Base-by-base conservation (phyloP, 805 yeast species). In the Lipomyces sp. region DNA sequence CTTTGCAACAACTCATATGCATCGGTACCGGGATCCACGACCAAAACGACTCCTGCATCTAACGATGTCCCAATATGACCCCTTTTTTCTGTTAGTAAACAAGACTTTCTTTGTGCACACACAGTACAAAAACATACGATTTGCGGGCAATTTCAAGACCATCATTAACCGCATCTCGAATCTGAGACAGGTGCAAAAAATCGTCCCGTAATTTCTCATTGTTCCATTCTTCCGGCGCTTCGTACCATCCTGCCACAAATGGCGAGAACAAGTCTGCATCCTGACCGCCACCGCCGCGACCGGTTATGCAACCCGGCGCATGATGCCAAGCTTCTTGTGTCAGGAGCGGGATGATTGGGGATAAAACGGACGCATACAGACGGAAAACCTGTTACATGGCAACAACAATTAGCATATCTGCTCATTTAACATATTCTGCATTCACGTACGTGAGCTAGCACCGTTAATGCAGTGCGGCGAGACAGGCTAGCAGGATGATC, bases 281-380 rank as follows among this genome's bases (percentile, higher is more conserved):
- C 18, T 56, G 53, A 18, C 29, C 48, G 34, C 24, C 1, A 24
- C 24, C 24, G 34, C 29, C 48, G 34, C 24, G 24, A 24, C 24
- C 24, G 34, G 59, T 78, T 50, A 80, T 60, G 24, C 60, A 69
- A 2, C 61, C 67, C 10, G 85, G 87, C 3, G 84, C 73, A 65
- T 82, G 81, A 50, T 85, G 85, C 97, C 97, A 93, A 0, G 86
- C 92, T 74, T 95, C 98, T 77, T 95, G 98, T 0, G 94, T 83
- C 64, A 93, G 79, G 2, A 91, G 75, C 0, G 99, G 99, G 50
- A 89, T 78, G 0, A 95, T 85, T 1, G 99, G 98, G 0, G 92
- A 83, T 64, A 94, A 75, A 0, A 90, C 76, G 0, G 90, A 83
- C n/a, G 86, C 76, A 73, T 92, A 90, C 0, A 86, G 82, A 54